phyloP scores from a whole-genome alignment of 345 rosid genomes.

The Cardamine occulta region DNA sequence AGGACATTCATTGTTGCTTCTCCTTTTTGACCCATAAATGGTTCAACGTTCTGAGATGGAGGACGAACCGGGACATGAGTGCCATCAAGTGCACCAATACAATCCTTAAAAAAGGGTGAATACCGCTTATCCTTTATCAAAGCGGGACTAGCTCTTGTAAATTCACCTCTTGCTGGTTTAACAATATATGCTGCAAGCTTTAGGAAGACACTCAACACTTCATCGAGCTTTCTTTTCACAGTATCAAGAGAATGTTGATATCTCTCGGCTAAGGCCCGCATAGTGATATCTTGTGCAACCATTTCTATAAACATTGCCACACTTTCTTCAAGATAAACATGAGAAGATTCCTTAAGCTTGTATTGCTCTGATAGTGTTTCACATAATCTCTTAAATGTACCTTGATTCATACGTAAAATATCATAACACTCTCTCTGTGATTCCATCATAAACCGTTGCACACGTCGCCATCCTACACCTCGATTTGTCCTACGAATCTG shows the following conservation, averaged over 20 bases:
- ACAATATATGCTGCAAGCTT: neutral
- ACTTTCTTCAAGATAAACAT: neutral
- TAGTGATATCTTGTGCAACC: neutral
- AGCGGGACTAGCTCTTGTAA: neutral
- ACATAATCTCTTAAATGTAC: neutral
- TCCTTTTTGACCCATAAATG: neutral
- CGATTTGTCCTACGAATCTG: no score
- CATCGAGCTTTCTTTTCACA: constrained; percentile 8
- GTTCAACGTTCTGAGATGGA: neutral
- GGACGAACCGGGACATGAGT: neutral
- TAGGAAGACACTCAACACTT: neutral
- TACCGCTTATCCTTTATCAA: neutral
- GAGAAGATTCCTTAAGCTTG: neutral
- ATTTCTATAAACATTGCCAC: constrained; percentile 6
- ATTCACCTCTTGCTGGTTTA: neutral
- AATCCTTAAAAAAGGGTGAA: constrained; percentile 5
- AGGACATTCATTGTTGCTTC: constrained; percentile 11
- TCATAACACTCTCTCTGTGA: neutral
- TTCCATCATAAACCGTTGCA: no score
- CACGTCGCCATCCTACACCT: no score
- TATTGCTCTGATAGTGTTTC: neutral
- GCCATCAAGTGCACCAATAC: constrained; percentile 6
- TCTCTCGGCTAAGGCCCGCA: neutral
- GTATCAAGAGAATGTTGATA: constrained; percentile 16
- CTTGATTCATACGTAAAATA: neutral